Evolutionary conservation across 768 basidiomycete species (phyloP).

Genomic region (Phylloporus sp.): DNA sequence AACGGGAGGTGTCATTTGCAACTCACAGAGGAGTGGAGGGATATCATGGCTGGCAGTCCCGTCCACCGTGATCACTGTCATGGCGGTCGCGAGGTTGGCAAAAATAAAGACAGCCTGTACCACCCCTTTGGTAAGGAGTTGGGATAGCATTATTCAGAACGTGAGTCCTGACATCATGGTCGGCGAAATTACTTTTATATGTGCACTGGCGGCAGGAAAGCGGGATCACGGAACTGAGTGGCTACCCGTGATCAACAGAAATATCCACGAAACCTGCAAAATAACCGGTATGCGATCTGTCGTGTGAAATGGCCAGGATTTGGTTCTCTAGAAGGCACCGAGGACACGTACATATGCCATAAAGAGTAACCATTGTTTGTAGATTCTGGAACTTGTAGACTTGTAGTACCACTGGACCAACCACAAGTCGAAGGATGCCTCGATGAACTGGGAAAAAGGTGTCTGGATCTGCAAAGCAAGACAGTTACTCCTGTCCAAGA

Average conservation of each 20-base stretch:
- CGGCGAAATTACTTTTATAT: constrained; percentile 4
- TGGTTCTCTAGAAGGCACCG: background rate
- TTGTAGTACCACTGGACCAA: too few relatives aligned
- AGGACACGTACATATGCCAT: background rate
- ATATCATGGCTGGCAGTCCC: constrained; percentile 49
- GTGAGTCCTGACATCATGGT: background rate
- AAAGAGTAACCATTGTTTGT: too few relatives aligned
- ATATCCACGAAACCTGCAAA: background rate
- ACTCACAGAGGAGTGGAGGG: constrained; percentile 51
- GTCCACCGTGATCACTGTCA: constrained; percentile 39
- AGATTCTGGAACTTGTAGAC: too few relatives aligned
- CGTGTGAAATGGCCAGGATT: background rate
- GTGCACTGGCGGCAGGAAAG: background rate
- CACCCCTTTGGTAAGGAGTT: background rate
- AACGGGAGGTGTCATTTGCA: background rate
- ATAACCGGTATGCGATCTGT: background rate
- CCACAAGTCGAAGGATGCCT: too few relatives aligned
- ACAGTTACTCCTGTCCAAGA: too few relatives aligned
- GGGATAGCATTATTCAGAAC: constrained; percentile 11
- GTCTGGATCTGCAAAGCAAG: too few relatives aligned
- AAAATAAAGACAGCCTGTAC: constrained; percentile 4
- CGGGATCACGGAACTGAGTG: background rate
- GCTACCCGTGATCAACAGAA: constrained; percentile 6
- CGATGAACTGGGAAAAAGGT: too few relatives aligned
- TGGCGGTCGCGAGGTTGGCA: constrained; percentile 1